These are phyloP conservation scores for Astrothelium macrocarpum DNA, from an alignment of 495 filamentous ascomycete genomes.

Conservation along the genomic window DNA sequence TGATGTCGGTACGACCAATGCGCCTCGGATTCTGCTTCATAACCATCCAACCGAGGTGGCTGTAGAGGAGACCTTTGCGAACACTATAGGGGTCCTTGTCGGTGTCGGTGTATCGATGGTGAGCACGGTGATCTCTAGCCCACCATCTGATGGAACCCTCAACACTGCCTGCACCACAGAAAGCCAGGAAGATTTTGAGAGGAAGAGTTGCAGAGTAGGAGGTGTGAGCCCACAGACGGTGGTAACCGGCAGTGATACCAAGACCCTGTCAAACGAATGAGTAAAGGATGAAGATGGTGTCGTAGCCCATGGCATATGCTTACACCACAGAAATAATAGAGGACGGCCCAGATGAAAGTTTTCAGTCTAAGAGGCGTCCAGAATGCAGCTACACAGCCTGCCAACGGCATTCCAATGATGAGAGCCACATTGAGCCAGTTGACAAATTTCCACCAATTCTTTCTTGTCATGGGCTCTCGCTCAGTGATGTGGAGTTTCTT, in stretches of 20 bases:
- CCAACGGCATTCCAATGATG: slow-evolving; percentile 74
- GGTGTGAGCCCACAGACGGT: slow-evolving; percentile 89
- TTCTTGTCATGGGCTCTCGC: slow-evolving; percentile 54
- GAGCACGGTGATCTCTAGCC: slow-evolving; percentile 90
- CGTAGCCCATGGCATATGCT: not conserved
- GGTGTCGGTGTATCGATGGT: slow-evolving; percentile 98
- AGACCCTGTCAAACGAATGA: slow-evolving; percentile 41
- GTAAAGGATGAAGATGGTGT: not conserved
- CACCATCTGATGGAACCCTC: slow-evolving; percentile 97
- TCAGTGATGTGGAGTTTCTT: slow-evolving; percentile 42
- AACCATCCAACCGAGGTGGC: slow-evolving; percentile 72
- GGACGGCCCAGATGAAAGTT: slow-evolving; percentile 70
- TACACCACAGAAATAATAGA: slow-evolving; percentile 80
- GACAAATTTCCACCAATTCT: slow-evolving; percentile 95
- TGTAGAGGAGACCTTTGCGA: slow-evolving; percentile 94
- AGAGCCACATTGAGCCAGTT: slow-evolving; percentile 74
- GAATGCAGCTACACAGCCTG: slow-evolving; percentile 64
- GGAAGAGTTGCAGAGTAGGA: slow-evolving; percentile 86
- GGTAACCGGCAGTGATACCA: slow-evolving; percentile 72
- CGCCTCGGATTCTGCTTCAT: slow-evolving; percentile 44
- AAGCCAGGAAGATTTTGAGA: slow-evolving; percentile 85
- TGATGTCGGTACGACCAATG: slow-evolving; percentile 86
- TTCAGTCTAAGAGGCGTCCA: slow-evolving; percentile 70
- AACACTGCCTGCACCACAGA: slow-evolving; percentile 86
- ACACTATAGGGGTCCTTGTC: slow-evolving; percentile 99